phyloP scores from a whole-genome alignment of 83 land plant genomes.

The Picea mariana region DNA sequence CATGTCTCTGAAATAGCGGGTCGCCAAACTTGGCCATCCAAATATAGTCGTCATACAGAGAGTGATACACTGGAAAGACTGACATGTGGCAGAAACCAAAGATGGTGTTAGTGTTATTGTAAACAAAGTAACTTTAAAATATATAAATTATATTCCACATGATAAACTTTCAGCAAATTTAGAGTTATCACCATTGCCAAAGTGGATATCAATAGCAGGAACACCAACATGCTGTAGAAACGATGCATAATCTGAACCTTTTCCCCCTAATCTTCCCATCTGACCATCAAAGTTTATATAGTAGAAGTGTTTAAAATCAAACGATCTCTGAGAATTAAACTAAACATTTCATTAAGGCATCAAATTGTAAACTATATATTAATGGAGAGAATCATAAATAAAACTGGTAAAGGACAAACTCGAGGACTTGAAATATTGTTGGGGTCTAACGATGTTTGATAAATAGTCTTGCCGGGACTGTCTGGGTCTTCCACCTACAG shows the following conservation, averaged over 20 bases:
- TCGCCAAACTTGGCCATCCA: constrained; percentile 88
- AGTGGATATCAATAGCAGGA: constrained; percentile 53
- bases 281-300: no score
- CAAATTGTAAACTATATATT: background rate
- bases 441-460: constrained; percentile 42
- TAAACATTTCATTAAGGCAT: background rate
- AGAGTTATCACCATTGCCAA: constrained; percentile 38
- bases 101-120: background rate
- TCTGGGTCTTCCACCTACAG: constrained; percentile 45
- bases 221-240: constrained; percentile 76
- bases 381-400: background rate
- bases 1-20: constrained; percentile 74
- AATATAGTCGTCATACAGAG: constrained; percentile 69
- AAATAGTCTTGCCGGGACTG: constrained; percentile 36
- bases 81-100: background rate
- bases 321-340: background rate
- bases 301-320: no score
- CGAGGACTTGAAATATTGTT: background rate
- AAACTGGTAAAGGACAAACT: background rate
- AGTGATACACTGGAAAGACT: constrained; percentile 87
- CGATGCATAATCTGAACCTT: constrained; percentile 4
- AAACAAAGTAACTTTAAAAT: background rate
- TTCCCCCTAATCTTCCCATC: no score
- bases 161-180: background rate
- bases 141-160: background rate